phyloP scores from a whole-genome alignment of 208 protist species.

The Acanthamoeba culbertsoni region DNA sequence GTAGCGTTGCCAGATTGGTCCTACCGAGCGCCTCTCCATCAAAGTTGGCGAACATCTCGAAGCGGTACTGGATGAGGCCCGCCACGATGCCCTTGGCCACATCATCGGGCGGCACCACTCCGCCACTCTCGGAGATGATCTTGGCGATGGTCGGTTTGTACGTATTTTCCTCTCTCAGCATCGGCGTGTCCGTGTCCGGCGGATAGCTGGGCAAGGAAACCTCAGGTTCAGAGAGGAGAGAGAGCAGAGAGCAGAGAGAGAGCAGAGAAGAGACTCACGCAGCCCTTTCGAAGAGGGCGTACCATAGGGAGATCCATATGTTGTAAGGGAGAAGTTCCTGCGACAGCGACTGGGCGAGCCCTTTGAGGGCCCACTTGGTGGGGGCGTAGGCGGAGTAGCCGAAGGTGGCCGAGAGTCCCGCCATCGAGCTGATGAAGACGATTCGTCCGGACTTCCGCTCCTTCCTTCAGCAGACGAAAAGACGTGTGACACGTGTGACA shows the following conservation, averaged over 20 bases:
- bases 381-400: conserved; percentile 70
- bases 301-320: conserved; percentile 42
- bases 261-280: conserved; percentile 52
- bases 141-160: conserved; percentile 63
- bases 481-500: neutral
- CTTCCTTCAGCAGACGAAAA: neutral
- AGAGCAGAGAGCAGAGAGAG: no score
- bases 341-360: neutral
- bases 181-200: conserved; percentile 70
- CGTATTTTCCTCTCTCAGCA: conserved; percentile 67
- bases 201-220: conserved; percentile 59
- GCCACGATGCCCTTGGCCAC: neutral
- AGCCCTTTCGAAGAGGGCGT: conserved; percentile 31
- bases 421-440: conserved; percentile 64
- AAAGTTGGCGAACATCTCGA: conserved; percentile 50
- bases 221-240: neutral
- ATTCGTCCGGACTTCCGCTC: conserved; percentile 19
- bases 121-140: conserved; percentile 52
- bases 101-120: neutral
- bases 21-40: conserved; percentile 31
- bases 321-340: conserved; percentile 63
- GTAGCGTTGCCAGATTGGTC: neutral
- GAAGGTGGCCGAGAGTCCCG: conserved; percentile 44
- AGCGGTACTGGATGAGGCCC: conserved; percentile 2
- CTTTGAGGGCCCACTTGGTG: conserved; percentile 50